These are phyloP conservation scores for Hymenotorrendiella dingleyae DNA, from an alignment of 2,329 filamentous ascomycete genomes.

Conservation along the genomic window DNA sequence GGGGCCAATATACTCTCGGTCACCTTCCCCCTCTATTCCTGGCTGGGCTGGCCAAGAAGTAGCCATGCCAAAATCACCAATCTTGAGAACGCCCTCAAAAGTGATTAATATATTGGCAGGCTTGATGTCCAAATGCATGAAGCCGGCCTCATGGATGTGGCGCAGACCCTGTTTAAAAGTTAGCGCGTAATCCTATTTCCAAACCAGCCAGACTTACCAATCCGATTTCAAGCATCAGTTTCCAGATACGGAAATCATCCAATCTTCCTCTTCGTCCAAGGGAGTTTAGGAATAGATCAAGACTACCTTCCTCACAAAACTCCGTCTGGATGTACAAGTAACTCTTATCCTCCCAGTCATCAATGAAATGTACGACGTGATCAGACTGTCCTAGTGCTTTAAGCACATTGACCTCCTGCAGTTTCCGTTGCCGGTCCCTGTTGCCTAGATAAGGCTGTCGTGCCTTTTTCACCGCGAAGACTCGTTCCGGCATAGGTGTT, in stretches of 20 bases:
- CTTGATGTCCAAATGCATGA: conserved; percentile 81
- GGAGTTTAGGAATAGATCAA: conserved; percentile 78
- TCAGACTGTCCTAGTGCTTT: conserved; percentile 72
- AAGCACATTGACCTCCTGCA: conserved; percentile 77
- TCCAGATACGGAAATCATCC: conserved; percentile 98
- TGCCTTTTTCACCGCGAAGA: conserved; percentile 93
- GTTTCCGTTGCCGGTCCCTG: conserved; percentile 74
- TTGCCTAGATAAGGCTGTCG: conserved; percentile 72
- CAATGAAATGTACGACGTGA: conserved; percentile 77
- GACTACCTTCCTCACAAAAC: conserved; percentile 88
- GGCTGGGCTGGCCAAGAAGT: conserved; percentile 69
- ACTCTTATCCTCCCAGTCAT: conserved; percentile 80
- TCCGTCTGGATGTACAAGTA: conserved; percentile 97
- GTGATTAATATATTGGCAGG: conserved; percentile 79
- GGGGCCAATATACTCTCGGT: conserved; percentile 92
- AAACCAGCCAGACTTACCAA: conserved; percentile 51
- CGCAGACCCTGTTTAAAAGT: conserved; percentile 63
- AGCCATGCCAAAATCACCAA: conserved; percentile 82
- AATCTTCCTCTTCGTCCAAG: conserved; percentile 78
- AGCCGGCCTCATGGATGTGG: conserved; percentile 82
- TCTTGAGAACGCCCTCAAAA: conserved; percentile 76
- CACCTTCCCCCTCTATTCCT: conserved; percentile 83
- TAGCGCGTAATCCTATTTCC: conserved; percentile 8
- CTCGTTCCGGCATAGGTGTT: conserved; percentile 48
- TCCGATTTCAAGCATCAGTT: conserved; percentile 82